Base-by-base conservation (phyloP, 805 yeast species). In the Zygotorulaspora florentina region DNA sequence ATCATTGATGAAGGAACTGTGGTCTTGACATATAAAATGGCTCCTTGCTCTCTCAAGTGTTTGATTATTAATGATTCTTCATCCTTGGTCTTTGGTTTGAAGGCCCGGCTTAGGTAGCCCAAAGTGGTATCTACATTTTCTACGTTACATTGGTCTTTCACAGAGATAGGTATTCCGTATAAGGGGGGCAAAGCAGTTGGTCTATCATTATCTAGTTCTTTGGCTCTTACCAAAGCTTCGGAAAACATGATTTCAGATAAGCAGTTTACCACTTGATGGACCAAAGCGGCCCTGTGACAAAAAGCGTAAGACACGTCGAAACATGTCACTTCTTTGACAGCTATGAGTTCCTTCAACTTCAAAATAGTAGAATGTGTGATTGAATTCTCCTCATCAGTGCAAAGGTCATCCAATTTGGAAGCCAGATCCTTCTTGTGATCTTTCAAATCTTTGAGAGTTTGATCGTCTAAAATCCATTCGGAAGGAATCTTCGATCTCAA, bases 141-240 rank as follows among this genome's bases (percentile, higher is more conserved):
- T 10, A 58, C 45, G 35, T 59, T 57, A 40, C 56, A 49, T 44
- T 59, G 64, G 45, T 61, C 83, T 50, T 81, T 81, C 43, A 81
- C 67, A 0, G 85, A 79, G 27, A 81, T 66, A 2, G 87, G 88
- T 26, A 82, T 64, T 2, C 88, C 88, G 54, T 82, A 87, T 39
- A 82, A 70, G 2, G 85, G 82, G 25, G 87, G 87, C 29, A 76
- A 57, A 1, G 73, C 62, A 50, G 74, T 70, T 12, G 81, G 83
- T 35, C 73, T 63, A 35, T 69, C 52, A 6, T 66, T 74, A 57
- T 83, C 87, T 54, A 79, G 67, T 43, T 56, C 64, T 49, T 70
- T 58, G 4, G 87, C 87, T 40, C 74, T 68, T 46, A 66, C 65
- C 46, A 83, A 66, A 3, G 86, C 88, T 42, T 75, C 73, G 16